A percentile compares a stretch with the other conserved stretches of the same genome.
phyloP scores from a whole-genome alignment of 768 basidiomycete species.

The Lentinula aciculospora region DNA sequence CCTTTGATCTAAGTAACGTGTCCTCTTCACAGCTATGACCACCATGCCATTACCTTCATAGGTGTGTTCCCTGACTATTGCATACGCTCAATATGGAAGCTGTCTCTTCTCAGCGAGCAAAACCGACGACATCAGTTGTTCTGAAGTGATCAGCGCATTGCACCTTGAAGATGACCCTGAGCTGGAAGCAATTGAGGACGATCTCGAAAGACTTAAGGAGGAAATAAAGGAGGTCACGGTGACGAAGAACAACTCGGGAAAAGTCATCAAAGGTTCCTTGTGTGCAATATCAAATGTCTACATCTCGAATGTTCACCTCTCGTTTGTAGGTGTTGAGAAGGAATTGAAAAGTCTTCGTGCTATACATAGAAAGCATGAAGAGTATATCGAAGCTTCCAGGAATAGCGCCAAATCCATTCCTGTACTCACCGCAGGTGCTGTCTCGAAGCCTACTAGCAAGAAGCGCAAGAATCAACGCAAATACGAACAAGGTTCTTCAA shows the following conservation, averaged over 20 bases:
- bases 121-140: conserved; percentile 59
- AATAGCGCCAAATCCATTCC: conserved; percentile 39
- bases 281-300: neutral
- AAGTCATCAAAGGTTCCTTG: conserved; percentile 34
- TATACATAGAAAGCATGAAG: conserved; percentile 31
- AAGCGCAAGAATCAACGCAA: conserved; percentile 45
- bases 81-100: neutral
- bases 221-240: conserved; percentile 34
- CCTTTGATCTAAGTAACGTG: neutral
- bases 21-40: conserved; percentile 40
- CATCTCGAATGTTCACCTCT: neutral
- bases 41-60: conserved; percentile 56
- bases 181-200: conserved; percentile 43
- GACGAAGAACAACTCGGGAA: conserved; percentile 33
- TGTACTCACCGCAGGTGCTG: conserved; percentile 29
- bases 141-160: conserved; percentile 48
- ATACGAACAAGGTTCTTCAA: conserved; percentile 36
- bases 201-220: conserved; percentile 27
- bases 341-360: conserved; percentile 34
- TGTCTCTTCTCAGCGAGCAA: conserved; percentile 39
- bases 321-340: conserved; percentile 29
- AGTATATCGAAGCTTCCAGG: conserved; percentile 41
- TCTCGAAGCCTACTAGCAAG: conserved; percentile 13
- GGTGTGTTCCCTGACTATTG: conserved; percentile 24
- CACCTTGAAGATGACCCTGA: conserved; percentile 47